Conservation (phyloP, 2,329 filamentous ascomycete species). For the Pyrenochaeta sp. region DNA sequence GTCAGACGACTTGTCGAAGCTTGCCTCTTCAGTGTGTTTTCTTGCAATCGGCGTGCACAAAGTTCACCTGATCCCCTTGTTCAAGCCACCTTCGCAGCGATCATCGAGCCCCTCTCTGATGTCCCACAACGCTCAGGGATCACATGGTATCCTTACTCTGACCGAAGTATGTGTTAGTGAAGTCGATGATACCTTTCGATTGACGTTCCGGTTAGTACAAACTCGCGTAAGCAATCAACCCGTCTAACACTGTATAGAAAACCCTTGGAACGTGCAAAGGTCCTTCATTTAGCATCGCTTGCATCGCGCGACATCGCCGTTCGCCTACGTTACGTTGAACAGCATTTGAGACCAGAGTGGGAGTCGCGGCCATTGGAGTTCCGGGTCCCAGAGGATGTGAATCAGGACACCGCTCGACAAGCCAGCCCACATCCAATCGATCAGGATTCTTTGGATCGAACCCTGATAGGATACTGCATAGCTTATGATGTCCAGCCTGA, state of each 20-base stretch:
- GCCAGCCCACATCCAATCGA: slow-evolving; percentile 64
- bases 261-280: slow-evolving; percentile 64
- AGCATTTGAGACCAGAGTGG: slow-evolving; percentile 72
- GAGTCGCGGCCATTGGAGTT: slow-evolving; percentile 69
- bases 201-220: slow-evolving; percentile 65
- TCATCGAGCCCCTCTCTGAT: slow-evolving; percentile 63
- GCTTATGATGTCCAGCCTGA: slow-evolving; percentile 73
- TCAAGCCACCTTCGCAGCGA: slow-evolving; percentile 64
- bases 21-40: slow-evolving; percentile 71
- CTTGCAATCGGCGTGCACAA: slow-evolving; percentile 75
- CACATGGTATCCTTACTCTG: slow-evolving; percentile 71
- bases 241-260: slow-evolving; percentile 46
- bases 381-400: slow-evolving; percentile 62
- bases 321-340: slow-evolving; percentile 67
- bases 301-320: slow-evolving; percentile 71
- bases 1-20: slow-evolving; percentile 71
- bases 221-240: neutral
- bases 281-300: slow-evolving; percentile 69
- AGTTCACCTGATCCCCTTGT: slow-evolving; percentile 72
- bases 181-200: slow-evolving; percentile 71
- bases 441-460: slow-evolving; percentile 69
- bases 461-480: slow-evolving; percentile 73
- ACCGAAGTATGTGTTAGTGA: slow-evolving; percentile 67
- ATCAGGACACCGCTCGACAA: slow-evolving; percentile 45
- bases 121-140: slow-evolving; percentile 60